These are phyloP conservation scores for Flaveria brownii DNA, from an alignment of 129 eudicot genomes.

Conservation along the genomic window DNA sequence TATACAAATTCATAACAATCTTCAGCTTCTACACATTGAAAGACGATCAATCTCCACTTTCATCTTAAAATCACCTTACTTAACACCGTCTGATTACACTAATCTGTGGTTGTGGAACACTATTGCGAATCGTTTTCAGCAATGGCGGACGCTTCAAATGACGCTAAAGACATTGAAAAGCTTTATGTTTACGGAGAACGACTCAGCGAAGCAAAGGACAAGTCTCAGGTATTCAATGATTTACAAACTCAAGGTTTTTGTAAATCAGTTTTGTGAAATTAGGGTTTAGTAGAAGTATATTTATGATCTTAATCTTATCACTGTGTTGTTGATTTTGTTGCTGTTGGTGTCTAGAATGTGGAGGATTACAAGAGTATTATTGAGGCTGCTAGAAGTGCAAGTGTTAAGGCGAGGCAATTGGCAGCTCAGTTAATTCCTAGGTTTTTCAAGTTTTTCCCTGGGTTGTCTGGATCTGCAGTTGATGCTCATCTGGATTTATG, in stretches of 20 bases:
- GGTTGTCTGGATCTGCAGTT: constrained; percentile 53
- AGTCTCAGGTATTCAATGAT: constrained; percentile 62
- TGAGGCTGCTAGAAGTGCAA: constrained; percentile 63
- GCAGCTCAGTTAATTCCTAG: constrained; percentile 96
- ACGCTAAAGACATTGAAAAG: constrained; percentile 68
- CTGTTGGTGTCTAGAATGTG: constrained; percentile 43
- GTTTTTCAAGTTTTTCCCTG: constrained; percentile 80
- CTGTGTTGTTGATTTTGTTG: not conserved
- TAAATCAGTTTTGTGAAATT: constrained; percentile 15
- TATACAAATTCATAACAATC: not conserved
- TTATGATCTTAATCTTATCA: not conserved
- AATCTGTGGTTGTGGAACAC: not conserved
- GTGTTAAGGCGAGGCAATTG: constrained; percentile 75
- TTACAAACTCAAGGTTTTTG: constrained; percentile 36
- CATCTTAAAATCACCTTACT: not conserved
- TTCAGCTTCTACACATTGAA: not conserved
- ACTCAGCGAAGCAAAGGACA: constrained; percentile 87
- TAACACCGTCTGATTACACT: not conserved
- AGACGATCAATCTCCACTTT: not conserved
- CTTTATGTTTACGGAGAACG: constrained; percentile 87
- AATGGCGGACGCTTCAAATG: constrained; percentile 66
- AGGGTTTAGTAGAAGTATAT: constrained; percentile 1
- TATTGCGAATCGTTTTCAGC: constrained; percentile 13
- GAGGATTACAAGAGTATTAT: constrained; percentile 79
- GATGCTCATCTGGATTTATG: constrained; percentile 92